Evolutionary conservation across 2,329 filamentous ascomycete genomes (phyloP).

Genomic region (Colletotrichum brevisporum): DNA sequence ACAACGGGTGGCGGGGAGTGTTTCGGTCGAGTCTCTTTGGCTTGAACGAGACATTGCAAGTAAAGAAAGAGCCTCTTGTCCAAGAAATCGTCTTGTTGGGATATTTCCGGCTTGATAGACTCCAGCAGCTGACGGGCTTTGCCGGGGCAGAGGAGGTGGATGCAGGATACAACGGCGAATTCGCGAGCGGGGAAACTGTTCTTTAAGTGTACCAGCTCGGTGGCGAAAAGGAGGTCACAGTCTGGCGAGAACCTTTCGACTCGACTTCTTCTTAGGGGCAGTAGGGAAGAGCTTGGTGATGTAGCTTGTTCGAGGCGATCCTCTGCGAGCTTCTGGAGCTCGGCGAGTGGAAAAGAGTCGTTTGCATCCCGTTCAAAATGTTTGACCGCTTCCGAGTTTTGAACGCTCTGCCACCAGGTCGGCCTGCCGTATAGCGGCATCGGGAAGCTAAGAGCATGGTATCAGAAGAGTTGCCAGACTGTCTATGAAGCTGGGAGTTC

Average conservation of each 20-base stretch:
- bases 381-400: neutral
- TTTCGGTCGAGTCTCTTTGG: neutral
- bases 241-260: neutral
- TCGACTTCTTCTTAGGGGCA: neutral
- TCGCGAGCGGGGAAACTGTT: neutral
- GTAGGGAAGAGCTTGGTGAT: neutral
- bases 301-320: neutral
- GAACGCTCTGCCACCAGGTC: neutral
- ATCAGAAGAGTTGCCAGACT: neutral
- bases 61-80: neutral
- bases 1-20: neutral
- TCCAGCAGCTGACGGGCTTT: neutral
- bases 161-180: slow-evolving; percentile 1
- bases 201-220: neutral
- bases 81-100: neutral
- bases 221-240: neutral
- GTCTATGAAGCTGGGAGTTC: neutral
- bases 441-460: neutral
- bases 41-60: neutral
- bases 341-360: neutral
- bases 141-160: neutral
- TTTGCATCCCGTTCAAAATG: neutral
- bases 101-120: neutral
- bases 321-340: neutral
- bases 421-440: slow-evolving; percentile 1